These are phyloP conservation scores for Penicillium sp. DNA, from an alignment of 2,329 filamentous ascomycete genomes.

Conservation along the genomic window DNA sequence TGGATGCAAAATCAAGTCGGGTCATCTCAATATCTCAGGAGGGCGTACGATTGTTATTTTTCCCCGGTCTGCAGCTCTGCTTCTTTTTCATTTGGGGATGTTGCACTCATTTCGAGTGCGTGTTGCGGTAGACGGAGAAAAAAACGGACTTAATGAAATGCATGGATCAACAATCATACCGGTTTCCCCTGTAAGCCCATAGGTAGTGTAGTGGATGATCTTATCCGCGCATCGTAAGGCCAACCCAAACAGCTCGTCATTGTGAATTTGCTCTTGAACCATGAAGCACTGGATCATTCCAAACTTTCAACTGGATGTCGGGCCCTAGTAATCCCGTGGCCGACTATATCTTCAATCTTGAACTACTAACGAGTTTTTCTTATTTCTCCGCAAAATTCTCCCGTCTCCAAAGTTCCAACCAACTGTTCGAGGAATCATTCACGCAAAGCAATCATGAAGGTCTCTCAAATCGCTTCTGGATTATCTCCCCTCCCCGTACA, in stretches of 20 bases:
- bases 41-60: constrained; percentile 22
- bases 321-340: constrained; percentile 7
- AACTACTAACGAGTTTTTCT: too few species aligned
- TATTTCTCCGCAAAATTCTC: too few species aligned
- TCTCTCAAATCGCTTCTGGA: constrained; percentile 10
- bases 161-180: constrained; percentile 18
- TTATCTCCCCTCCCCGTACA: constrained; percentile 16
- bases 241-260: too few species aligned
- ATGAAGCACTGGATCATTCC: too few species aligned
- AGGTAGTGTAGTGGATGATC: not conserved
- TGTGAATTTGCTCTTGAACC: too few species aligned
- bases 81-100: constrained; percentile 9
- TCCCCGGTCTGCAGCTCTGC: constrained; percentile 17
- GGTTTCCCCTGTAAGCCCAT: not conserved
- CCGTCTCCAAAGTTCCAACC: too few species aligned
- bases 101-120: constrained; percentile 14
- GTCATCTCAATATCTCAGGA: constrained; percentile 20
- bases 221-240: too few species aligned
- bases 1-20: constrained; percentile 19
- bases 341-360: not conserved
- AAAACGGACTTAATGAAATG: constrained; percentile 22
- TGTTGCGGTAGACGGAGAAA: constrained; percentile 18
- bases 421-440: too few species aligned
- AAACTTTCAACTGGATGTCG: too few species aligned
- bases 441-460: constrained; percentile 8